Evolutionary conservation across 345 rosid genomes (phyloP).

Genomic region (Triadica sebifera): DNA sequence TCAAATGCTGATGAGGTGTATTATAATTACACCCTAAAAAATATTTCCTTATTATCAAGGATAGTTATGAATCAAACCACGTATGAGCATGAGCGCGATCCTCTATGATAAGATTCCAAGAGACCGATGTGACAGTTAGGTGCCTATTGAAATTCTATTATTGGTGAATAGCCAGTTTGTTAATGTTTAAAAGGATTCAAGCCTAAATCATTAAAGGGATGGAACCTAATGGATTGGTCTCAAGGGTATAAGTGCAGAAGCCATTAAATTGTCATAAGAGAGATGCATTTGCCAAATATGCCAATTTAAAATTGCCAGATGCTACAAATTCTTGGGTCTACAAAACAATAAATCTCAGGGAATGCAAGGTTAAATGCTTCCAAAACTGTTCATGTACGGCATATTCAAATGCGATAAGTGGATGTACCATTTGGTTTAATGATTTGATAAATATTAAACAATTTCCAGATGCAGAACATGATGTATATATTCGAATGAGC

Average conservation of each 20-base stretch:
- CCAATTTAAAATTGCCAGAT: conserved; percentile 15
- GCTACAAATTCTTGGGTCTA: conserved; percentile 5
- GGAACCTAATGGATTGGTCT: neutral
- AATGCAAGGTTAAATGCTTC: conserved; percentile 20
- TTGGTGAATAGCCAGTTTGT: neutral
- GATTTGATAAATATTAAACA: conserved; percentile 17
- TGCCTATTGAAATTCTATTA: neutral
- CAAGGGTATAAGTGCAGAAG: neutral
- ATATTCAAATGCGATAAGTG: conserved; percentile 14
- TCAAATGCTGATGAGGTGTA: conserved; percentile 1
- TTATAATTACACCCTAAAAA: neutral
- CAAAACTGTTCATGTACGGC: conserved; percentile 21
- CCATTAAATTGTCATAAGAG: neutral
- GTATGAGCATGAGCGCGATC: neutral
- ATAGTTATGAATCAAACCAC: conserved; percentile 11
- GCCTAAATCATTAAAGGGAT: neutral
- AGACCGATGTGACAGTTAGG: conserved; percentile 12
- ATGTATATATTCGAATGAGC: conserved; percentile 9
- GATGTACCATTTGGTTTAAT: conserved; percentile 14
- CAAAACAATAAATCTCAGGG: no score
- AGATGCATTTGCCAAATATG: conserved; percentile 1
- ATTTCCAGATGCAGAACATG: neutral
- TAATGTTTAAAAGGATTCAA: neutral
- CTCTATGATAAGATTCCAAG: neutral
- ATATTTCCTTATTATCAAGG: neutral